Conservation (phyloP, 2,329 filamentous ascomycete species). For the Talaromyces sp. region DNA sequence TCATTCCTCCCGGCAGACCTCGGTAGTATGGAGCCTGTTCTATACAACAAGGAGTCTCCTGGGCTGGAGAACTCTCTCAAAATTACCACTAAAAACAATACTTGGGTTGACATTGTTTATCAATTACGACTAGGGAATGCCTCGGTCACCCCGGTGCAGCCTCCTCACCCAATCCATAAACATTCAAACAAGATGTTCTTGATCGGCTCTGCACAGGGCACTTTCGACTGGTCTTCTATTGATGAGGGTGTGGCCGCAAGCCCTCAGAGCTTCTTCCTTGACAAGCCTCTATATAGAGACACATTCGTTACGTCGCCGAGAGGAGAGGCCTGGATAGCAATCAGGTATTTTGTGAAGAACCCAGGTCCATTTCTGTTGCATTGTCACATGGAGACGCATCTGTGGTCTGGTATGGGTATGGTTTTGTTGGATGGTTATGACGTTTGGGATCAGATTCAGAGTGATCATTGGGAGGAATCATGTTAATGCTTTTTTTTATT, state of each 20-base stretch:
- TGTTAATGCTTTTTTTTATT: background rate
- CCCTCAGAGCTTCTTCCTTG: constrained; percentile 57
- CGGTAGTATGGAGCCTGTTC: constrained; percentile 46
- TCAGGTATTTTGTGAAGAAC: constrained; percentile 55
- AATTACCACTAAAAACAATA: constrained; percentile 47
- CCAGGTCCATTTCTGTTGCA: constrained; percentile 58
- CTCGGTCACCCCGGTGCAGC: constrained; percentile 47
- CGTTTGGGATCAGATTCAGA: constrained; percentile 32
- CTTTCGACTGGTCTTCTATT: constrained; percentile 55
- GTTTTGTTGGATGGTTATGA: constrained; percentile 49
- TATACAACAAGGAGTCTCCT: constrained; percentile 47
- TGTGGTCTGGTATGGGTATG: constrained; percentile 57
- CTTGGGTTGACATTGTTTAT: constrained; percentile 60
- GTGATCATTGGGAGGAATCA: constrained; percentile 24
- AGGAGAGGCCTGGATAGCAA: constrained; percentile 48
- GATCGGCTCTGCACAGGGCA: constrained; percentile 53
- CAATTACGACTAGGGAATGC: constrained; percentile 24
- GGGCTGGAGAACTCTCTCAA: constrained; percentile 47
- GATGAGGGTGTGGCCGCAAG: constrained; percentile 51
- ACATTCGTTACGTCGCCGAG: constrained; percentile 41
- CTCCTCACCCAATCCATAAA: constrained; percentile 63
- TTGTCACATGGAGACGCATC: constrained; percentile 57
- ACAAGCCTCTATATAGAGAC: constrained; percentile 56
- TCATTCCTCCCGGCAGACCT: constrained; percentile 41
- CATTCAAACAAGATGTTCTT: constrained; percentile 62